phyloP scores from a whole-genome alignment of 2,329 filamentous ascomycete species.

The Fusarium anguioides region DNA sequence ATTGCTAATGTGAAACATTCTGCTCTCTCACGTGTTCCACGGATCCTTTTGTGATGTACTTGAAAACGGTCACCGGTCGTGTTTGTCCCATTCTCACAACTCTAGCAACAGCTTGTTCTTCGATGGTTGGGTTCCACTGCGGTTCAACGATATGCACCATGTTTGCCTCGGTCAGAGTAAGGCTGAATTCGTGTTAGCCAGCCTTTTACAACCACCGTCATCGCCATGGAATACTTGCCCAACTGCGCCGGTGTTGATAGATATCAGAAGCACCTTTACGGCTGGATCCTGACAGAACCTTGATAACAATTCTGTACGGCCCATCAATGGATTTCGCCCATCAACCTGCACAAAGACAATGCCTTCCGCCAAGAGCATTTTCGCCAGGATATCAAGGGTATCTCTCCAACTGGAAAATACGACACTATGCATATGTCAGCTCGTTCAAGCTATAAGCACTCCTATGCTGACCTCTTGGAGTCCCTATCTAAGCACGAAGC shows the following conservation, averaged over 20 bases:
- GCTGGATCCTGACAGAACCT: background rate
- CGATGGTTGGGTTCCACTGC: slow-evolving; percentile 2
- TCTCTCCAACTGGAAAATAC: slow-evolving; percentile 5
- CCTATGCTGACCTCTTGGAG: background rate
- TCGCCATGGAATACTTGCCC: background rate
- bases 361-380: accelerated
- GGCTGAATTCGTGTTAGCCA: background rate
- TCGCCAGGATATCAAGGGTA: background rate
- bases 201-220: accelerated
- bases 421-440: background rate
- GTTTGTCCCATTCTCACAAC: background rate
- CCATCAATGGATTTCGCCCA: background rate
- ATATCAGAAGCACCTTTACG: slow-evolving; percentile 8
- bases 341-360: background rate
- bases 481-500: accelerated
- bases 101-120: background rate
- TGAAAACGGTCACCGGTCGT: background rate
- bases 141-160: background rate
- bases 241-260: slow-evolving; percentile 11
- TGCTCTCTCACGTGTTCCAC: background rate
- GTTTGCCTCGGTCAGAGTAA: background rate
- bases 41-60: background rate
- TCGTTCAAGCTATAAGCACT: accelerated
- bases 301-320: background rate
- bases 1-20: no score